A percentile compares a stretch with the other conserved stretches of the same genome.
Conservation (phyloP, 208 protist genomes). For the Crithidia fasciculata region DNA sequence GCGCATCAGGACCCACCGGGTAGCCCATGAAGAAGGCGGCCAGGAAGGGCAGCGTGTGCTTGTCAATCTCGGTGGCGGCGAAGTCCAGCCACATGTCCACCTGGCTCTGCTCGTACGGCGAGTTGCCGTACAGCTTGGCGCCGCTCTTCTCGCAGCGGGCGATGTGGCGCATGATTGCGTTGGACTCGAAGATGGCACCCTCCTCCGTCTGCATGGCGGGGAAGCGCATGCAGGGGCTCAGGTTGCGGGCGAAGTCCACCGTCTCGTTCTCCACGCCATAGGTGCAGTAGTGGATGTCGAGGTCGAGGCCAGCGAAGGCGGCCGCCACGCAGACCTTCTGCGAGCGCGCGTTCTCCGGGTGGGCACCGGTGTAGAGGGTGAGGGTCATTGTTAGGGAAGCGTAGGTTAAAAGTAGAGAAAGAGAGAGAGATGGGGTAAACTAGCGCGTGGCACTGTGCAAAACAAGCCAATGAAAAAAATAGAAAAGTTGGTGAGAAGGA, state of each 20-base stretch:
- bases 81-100: conserved; percentile 93
- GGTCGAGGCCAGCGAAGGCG: conserved; percentile 62
- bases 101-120: conserved; percentile 72
- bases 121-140: conserved; percentile 74
- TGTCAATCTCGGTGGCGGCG: conserved; percentile 64
- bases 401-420: not conserved
- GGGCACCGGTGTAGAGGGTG: not conserved
- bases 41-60: conserved; percentile 42
- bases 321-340: conserved; percentile 77
- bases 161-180: conserved; percentile 86
- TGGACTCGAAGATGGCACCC: conserved; percentile 87
- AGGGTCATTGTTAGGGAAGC: not conserved
- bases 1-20: conserved; percentile 34
- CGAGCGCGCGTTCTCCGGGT: conserved; percentile 54
- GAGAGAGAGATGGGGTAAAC: not conserved
- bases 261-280: conserved; percentile 69
- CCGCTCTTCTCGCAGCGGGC: conserved; percentile 65
- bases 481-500: no score
- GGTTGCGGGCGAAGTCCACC: conserved; percentile 61
- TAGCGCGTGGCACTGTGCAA: not conserved
- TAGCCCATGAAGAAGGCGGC: conserved; percentile 28
- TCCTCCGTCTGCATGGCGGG: conserved; percentile 82
- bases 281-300: conserved; percentile 40
- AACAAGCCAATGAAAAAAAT: no score
- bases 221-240: conserved; percentile 67